Evolutionary conservation across 2,329 filamentous ascomycete genomes (phyloP).

Genomic region (Didymella sp.): DNA sequence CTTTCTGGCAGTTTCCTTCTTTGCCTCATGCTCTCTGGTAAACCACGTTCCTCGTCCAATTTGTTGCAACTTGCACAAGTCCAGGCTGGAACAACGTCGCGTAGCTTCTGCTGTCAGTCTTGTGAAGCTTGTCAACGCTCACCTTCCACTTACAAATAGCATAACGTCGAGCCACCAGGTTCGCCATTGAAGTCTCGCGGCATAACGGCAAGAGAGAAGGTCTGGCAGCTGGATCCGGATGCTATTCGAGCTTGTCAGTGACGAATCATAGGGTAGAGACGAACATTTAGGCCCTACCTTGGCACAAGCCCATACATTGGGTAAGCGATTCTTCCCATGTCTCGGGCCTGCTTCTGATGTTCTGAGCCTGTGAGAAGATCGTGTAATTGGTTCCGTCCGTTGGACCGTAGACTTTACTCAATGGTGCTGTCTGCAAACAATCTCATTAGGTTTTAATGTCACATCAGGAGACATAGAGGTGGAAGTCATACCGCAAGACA

Average conservation of each 20-base stretch:
- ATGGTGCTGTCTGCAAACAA: not conserved
- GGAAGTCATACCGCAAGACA: not conserved
- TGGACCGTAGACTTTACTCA: not conserved
- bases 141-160: slow-evolving; percentile 1
- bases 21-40: not conserved
- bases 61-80: not conserved
- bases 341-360: slow-evolving; percentile 6
- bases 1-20: too few relatives aligned
- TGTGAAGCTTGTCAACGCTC: not conserved
- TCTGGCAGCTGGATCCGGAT: slow-evolving; percentile 1
- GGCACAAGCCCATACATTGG: not conserved
- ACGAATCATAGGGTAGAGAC: not conserved
- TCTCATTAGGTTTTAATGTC: not conserved
- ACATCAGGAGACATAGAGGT: not conserved
- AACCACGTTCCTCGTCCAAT: slow-evolving; percentile 1
- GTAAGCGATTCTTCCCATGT: slow-evolving; percentile 1
- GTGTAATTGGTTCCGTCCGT: slow-evolving; percentile 1
- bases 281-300: not conserved
- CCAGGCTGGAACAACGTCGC: not conserved
- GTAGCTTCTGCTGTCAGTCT: not conserved
- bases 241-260: not conserved
- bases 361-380: not conserved
- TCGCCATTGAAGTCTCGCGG: not conserved
- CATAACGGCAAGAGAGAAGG: slow-evolving; percentile 1
- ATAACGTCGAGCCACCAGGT: not conserved